phyloP scores from a whole-genome alignment of 768 basidiomycete genomes.

The Rhodotorula diobovata region DNA sequence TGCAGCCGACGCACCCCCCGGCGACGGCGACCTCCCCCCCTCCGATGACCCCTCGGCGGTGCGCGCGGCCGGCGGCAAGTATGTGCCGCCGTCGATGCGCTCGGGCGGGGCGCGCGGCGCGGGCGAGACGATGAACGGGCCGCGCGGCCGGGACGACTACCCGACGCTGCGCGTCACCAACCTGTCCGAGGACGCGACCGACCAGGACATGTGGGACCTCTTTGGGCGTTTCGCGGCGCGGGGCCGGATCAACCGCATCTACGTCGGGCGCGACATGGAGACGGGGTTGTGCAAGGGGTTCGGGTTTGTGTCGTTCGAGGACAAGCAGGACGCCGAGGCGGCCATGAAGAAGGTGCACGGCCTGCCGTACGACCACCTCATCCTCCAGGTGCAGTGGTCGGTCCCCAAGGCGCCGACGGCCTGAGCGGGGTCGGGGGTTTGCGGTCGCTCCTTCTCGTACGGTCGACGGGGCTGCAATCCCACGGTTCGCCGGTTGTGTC shows the following conservation, averaged over 20 bases:
- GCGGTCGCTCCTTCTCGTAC: no score
- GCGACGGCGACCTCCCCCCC: constrained; percentile 8
- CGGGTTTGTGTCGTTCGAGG: constrained; percentile 95
- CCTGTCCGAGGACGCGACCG: constrained; percentile 89
- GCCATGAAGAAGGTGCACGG: constrained; percentile 68
- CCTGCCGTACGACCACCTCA: constrained; percentile 44
- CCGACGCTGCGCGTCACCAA: constrained; percentile 97
- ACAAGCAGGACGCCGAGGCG: constrained; percentile 67
- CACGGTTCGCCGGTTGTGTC: no score
- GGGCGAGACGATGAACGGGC: constrained; percentile 69
- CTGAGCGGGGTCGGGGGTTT: no score
- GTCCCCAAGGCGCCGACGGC: constrained; percentile 24
- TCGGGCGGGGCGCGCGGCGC: constrained; percentile 59
- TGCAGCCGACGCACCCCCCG: not conserved
- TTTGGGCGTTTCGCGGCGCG: constrained; percentile 70
- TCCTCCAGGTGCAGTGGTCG: constrained; percentile 38
- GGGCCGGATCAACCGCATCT: constrained; percentile 57
- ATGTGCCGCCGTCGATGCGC: constrained; percentile 91
- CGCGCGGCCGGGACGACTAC: constrained; percentile 68
- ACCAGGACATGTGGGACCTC: constrained; percentile 85
- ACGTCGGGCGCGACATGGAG: constrained; percentile 89
- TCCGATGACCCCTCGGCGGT: constrained; percentile 7
- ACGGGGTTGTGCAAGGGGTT: constrained; percentile 94
- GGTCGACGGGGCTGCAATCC: no score
- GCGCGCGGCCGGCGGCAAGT: constrained; percentile 61